These are phyloP conservation scores for Adansonia digitata DNA, from an alignment of 345 rosid genomes.

Conservation along the genomic window DNA sequence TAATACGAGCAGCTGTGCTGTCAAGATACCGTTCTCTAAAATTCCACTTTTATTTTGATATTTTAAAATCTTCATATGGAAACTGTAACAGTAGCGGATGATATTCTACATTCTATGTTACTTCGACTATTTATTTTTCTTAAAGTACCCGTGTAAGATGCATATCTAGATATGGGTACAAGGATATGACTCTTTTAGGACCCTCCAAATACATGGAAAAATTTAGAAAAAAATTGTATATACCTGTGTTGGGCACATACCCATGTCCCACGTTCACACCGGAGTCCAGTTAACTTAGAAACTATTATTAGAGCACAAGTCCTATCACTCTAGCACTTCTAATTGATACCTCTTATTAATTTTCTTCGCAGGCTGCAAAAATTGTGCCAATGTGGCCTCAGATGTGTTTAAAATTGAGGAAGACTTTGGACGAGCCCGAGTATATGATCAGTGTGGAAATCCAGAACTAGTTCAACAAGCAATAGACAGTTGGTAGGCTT, in stretches of 20 bases:
- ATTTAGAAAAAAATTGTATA: no score
- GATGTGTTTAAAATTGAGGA: constrained; percentile 81
- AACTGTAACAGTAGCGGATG: neutral
- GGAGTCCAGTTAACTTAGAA: no score
- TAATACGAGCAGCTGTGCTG: neutral
- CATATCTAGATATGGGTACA: no score
- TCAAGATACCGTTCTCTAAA: neutral
- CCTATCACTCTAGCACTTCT: neutral
- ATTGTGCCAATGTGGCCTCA: constrained; percentile 76
- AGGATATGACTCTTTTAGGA: no score
- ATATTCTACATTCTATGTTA: neutral
- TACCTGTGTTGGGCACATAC: no score
- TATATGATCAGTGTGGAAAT: constrained; percentile 58
- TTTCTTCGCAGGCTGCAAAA: constrained; percentile 71
- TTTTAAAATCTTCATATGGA: neutral
- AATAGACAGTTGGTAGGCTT: constrained; percentile 74
- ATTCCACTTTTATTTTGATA: neutral
- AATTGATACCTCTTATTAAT: neutral
- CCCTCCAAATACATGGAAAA: no score
- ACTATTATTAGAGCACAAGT: neutral
- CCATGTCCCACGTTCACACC: no score
- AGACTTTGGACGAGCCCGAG: constrained; percentile 95
- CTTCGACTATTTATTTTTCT: no score
- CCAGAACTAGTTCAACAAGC: constrained; percentile 65
- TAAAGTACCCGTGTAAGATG: no score